These are phyloP conservation scores for Cyclaneusma minus DNA, from an alignment of 2,329 filamentous ascomycete species.

Conservation along the genomic window DNA sequence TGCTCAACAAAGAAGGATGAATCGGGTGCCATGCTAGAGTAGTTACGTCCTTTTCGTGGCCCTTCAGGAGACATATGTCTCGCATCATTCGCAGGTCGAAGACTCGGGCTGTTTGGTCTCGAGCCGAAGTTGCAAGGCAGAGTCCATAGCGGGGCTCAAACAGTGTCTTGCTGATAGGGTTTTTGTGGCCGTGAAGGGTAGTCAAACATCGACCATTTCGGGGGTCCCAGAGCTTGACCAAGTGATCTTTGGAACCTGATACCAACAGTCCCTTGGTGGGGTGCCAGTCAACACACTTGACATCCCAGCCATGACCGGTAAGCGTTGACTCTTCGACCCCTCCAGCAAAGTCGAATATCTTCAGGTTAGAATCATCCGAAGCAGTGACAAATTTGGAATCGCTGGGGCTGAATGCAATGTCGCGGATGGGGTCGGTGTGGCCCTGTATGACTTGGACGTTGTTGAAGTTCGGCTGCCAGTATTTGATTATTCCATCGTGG, in stretches of 20 bases:
- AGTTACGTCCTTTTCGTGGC: slow-evolving; percentile 92
- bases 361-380: slow-evolving; percentile 82
- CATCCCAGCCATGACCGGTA: slow-evolving; percentile 94
- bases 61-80: slow-evolving; percentile 82
- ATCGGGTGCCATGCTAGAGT: slow-evolving; percentile 89
- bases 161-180: slow-evolving; percentile 81
- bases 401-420: slow-evolving; percentile 83
- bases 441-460: slow-evolving; percentile 91
- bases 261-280: slow-evolving; percentile 86
- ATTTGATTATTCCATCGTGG: slow-evolving; percentile 90
- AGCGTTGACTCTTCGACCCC: slow-evolving; percentile 71
- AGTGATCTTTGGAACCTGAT: slow-evolving; percentile 92
- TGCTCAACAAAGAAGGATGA: slow-evolving; percentile 77
- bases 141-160: slow-evolving; percentile 78
- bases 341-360: slow-evolving; percentile 90
- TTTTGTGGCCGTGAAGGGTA: slow-evolving; percentile 92
- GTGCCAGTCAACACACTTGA: slow-evolving; percentile 95
- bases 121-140: slow-evolving; percentile 79
- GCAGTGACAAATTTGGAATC: slow-evolving; percentile 95
- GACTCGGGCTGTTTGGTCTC: slow-evolving; percentile 82
- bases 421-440: slow-evolving; percentile 77
- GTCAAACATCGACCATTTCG: slow-evolving; percentile 78
- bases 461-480: slow-evolving; percentile 99
- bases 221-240: slow-evolving; percentile 98
- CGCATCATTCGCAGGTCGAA: slow-evolving; percentile 98